Percentiles rank a stretch among this genome's conserved stretches.
Conservation (phyloP, 106 monocot species). For the Apostasia ramifera region DNA sequence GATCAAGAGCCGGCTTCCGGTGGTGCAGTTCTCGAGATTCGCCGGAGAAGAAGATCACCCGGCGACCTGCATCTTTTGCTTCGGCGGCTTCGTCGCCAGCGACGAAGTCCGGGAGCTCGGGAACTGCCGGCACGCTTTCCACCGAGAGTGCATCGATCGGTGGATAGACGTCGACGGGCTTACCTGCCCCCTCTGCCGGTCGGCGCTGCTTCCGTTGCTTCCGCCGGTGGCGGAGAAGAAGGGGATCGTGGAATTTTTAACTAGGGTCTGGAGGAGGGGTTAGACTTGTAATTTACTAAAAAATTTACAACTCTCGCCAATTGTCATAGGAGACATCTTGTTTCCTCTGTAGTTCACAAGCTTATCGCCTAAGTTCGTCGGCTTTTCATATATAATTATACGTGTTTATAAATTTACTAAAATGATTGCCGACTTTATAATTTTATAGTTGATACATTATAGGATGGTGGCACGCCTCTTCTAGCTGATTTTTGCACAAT, state of each 20-base stretch:
- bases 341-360: no score
- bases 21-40: conserved; percentile 8
- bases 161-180: conserved; percentile 27
- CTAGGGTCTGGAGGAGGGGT: background rate
- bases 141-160: conserved; percentile 21
- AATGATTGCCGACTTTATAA: no score
- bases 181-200: conserved; percentile 23
- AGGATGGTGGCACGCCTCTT: no score
- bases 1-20: conserved; percentile 12
- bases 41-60: background rate
- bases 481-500: no score
- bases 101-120: conserved; percentile 31
- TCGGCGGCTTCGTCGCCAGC: conserved; percentile 6
- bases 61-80: conserved; percentile 14
- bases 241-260: background rate
- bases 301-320: no score
- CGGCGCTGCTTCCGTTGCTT: background rate
- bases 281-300: no score
- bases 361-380: no score
- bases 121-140: conserved; percentile 28
- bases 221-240: background rate
- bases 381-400: no score
- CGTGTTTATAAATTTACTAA: no score
- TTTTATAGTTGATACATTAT: no score
- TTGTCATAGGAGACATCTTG: no score